These are phyloP conservation scores for Afroboletus lepidellus DNA, from an alignment of 1,284 basidiomycete species.

Conservation along the genomic window DNA sequence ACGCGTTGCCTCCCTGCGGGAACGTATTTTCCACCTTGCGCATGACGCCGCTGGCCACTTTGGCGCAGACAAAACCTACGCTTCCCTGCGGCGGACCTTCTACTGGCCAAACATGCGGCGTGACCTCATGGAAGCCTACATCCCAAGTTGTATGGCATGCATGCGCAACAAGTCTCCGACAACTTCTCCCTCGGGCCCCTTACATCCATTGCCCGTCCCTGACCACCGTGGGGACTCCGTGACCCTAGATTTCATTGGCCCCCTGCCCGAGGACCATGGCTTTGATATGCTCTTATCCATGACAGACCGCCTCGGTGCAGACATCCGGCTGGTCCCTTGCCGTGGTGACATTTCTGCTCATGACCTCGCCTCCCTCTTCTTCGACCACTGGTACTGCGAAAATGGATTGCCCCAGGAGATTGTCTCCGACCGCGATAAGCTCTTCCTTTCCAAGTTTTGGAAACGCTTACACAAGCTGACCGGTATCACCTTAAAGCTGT, in stretches of 20 bases:
- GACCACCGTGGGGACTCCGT: not conserved
- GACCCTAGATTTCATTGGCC: not conserved
- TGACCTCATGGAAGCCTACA: not conserved
- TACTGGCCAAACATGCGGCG: not conserved
- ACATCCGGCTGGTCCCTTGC: not conserved
- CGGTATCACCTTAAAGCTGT: not conserved
- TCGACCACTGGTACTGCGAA: not conserved
- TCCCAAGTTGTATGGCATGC: not conserved
- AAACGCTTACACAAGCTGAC: not conserved
- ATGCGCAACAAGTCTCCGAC: not conserved
- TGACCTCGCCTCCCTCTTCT: not conserved
- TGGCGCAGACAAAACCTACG: not conserved
- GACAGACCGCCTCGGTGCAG: not conserved
- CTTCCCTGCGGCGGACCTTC: rapidly evolving
- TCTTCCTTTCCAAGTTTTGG: not conserved
- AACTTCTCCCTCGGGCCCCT: not conserved
- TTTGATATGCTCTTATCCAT: not conserved
- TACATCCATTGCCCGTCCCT: not conserved
- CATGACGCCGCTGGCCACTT: not conserved
- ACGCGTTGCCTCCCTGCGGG: not conserved
- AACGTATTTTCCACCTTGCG: not conserved
- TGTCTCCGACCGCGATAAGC: not conserved
- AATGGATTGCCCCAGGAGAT: not conserved
- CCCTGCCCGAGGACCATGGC: not conserved
- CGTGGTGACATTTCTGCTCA: not conserved